Base-by-base conservation (phyloP, 192 early-diverging fungal species). In the Podila epigama region DNA sequence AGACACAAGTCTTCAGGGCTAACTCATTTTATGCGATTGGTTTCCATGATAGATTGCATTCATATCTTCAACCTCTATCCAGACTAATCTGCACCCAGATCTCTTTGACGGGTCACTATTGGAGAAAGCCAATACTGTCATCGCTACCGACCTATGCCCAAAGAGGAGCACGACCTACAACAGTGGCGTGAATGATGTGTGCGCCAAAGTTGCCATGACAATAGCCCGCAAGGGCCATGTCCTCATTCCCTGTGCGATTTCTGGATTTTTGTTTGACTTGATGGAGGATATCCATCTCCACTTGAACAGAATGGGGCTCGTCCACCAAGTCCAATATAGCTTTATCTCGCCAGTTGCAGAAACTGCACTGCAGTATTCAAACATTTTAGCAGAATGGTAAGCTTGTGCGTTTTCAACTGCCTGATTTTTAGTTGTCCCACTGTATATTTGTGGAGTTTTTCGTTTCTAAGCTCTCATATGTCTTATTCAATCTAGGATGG, bases 311-410 rank as follows among this genome's bases (percentile, higher is more conserved):
- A 70, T 86, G 58, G 91, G 88, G 9, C 80, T 92, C 32, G 67
- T 83, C 12, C 65, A 67, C 18, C 78, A 89, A 37, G 82, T 89
- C 9, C 89, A 89, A 22, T 85, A 94, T 25, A 86, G 91, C 52
- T 82, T 93, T 58, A 81, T 92, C 5, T 92, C 90, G 5, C 91
- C 93, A 0, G 84, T 94, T 9, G 93, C 92, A 3, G 87, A 94
- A 51, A 87, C 84, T 34, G 88, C 92, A 1, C 77, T 96, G 11
- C 87, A 93, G 66, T 89, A 91, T 75, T 90, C 92, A 22, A 93
- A 90, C 70, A 94, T 96, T 59, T 85, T 88, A 70, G 92, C 92
- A 20, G 92, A 96, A 88, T 96, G 94, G 94, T 91, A 83, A 36
- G 57, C 40, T 20, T 27, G 2, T 33, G 25, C 33, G 7, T 3